These are phyloP conservation scores for Suillus discolor DNA, from an alignment of 768 basidiomycete genomes.

Conservation along the genomic window DNA sequence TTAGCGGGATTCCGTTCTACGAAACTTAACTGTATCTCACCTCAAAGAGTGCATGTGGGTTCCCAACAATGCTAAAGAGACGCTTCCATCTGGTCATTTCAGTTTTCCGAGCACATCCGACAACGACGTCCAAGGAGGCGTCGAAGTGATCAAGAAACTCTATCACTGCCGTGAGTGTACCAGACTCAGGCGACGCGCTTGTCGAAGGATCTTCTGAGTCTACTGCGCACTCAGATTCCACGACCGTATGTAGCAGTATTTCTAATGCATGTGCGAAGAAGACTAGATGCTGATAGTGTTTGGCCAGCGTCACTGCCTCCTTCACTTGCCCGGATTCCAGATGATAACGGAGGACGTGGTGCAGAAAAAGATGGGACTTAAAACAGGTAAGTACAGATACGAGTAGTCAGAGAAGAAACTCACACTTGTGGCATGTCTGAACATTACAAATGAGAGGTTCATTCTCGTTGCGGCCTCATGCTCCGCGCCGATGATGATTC, in stretches of 20 bases:
- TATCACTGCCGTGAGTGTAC: conserved; percentile 65
- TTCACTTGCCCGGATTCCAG: conserved; percentile 61
- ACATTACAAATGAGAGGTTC: conserved; percentile 87
- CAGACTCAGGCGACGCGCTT: not conserved
- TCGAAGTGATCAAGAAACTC: conserved; percentile 97
- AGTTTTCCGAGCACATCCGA: conserved; percentile 94
- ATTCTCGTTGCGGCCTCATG: conserved; percentile 77
- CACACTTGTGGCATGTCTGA: conserved; percentile 89
- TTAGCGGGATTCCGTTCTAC: not conserved
- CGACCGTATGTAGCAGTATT: conserved; percentile 89
- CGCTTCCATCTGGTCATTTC: conserved; percentile 90
- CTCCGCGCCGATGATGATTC: conserved; percentile 96
- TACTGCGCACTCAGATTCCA: conserved; percentile 74
- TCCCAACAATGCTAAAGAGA: conserved; percentile 88
- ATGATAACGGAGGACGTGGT: conserved; percentile 86
- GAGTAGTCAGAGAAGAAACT: conserved; percentile 30
- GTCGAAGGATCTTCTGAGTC: conserved; percentile 33
- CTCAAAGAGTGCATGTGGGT: conserved; percentile 90
- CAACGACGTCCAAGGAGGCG: conserved; percentile 87
- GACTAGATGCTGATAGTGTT: conserved; percentile 83
- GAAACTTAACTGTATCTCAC: conserved; percentile 42
- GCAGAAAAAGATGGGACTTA: conserved; percentile 92
- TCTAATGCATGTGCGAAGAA: conserved; percentile 95
- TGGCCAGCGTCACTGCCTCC: conserved; percentile 85
- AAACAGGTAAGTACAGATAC: conserved; percentile 1